Base-by-base conservation (phyloP, 164 flowering plant genomes). In the Akebia trifoliata region DNA sequence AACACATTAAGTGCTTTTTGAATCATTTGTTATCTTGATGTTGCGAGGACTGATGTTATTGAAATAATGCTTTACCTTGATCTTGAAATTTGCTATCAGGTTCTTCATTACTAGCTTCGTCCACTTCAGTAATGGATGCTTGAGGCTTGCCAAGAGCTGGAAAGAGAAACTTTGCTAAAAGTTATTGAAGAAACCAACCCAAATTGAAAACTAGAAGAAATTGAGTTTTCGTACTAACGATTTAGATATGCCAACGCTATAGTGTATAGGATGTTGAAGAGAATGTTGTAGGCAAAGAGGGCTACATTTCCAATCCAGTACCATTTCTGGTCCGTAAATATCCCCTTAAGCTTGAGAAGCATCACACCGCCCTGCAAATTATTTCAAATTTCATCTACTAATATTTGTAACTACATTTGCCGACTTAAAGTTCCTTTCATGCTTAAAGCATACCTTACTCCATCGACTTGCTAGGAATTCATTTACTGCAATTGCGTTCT, bases 301-400 rank as follows among this genome's bases (percentile, higher is more conserved):
- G 84, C 93, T 20, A 61, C 86, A 12, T 59, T 66, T 12, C 98
- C 96, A 35, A 86, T 92, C 98, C 98, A 92, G 62, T 62, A 89
- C 96, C 95, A 86, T 12, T 76, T 69, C 34, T 50, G 68, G 0
- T 83, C 68, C 5, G 74, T 49, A 50, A 53, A 71, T 32, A 86
- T 66, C 20, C 81, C 81, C 57, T 52, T 70, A 28, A 51, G 40
- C 56, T 65, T 39, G 30, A 70, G 66, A 46, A 70, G 12, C 29
- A 9, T 18, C 37, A 43, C 48, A 22, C 72, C 72, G 29, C 38
- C 25, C 72, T 69, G 68, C 54, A 60, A 64, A 56, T 7, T 31
- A n/a, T 3, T 21, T 15, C 28, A 18, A 8, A 26, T 46, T 55
- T 32, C 9, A 46, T 36, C 18, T 4, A 37, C 26, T 5, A 10